phyloP scores from a whole-genome alignment of 2,329 filamentous ascomycete genomes.

The Juglanconis sp. region DNA sequence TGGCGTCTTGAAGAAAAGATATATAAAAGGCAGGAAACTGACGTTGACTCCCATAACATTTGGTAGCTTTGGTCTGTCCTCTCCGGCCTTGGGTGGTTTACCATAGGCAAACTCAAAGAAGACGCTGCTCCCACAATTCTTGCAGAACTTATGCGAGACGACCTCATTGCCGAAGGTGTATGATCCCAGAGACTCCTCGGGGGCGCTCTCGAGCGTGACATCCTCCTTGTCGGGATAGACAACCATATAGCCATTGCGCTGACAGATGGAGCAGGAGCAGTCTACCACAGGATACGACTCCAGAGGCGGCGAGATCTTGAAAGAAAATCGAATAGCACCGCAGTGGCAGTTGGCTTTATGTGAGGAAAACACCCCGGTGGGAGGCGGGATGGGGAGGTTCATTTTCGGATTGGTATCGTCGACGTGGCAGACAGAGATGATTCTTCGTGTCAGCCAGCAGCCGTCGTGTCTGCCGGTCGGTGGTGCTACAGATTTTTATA shows the following conservation, averaged over 20 bases:
- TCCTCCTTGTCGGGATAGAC: slow-evolving; percentile 10
- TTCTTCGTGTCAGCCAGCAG: too few species aligned
- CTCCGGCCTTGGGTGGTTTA: background rate
- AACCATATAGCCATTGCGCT: slow-evolving; percentile 13
- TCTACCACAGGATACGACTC: background rate
- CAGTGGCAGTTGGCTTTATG: slow-evolving; percentile 14
- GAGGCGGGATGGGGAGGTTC: slow-evolving; percentile 2
- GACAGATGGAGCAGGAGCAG: slow-evolving; percentile 14
- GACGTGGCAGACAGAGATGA: background rate
- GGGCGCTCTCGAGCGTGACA: background rate
- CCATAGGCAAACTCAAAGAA: background rate
- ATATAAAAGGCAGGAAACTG: background rate
- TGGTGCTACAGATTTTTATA: too few species aligned
- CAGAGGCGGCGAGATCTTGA: slow-evolving; percentile 10
- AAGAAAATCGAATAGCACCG: slow-evolving; percentile 6
- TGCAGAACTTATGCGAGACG: slow-evolving; percentile 11
- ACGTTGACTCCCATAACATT: background rate
- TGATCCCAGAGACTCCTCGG: background rate
- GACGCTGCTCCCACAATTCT: slow-evolving; percentile 8
- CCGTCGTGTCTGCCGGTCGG: too few species aligned
- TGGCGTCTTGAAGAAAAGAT: too few species aligned
- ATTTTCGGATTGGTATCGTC: background rate
- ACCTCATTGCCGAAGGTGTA: slow-evolving; percentile 4
- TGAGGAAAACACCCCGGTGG: slow-evolving; percentile 1
- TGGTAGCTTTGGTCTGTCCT: background rate